These are phyloP conservation scores for Globisporangium canariense DNA, from an alignment of 352 stramenopile genomes.

Conservation along the genomic window DNA sequence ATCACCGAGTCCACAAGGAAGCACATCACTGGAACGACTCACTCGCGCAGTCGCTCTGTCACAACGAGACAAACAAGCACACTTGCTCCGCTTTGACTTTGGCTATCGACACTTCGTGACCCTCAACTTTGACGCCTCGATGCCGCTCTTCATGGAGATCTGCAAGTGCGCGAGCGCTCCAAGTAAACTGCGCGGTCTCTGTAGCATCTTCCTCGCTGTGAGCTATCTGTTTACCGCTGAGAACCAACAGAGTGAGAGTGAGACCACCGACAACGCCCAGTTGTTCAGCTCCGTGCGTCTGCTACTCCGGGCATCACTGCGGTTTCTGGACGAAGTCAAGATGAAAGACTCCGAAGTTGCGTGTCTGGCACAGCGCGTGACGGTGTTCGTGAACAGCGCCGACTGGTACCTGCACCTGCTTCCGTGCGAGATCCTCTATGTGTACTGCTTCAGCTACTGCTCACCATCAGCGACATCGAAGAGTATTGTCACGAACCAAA, in stretches of 20 bases:
- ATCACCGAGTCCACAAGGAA: not conserved
- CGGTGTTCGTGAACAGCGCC: constrained; percentile 19
- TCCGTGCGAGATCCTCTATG: constrained; percentile 37
- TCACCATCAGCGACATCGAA: not conserved
- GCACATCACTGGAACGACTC: not conserved
- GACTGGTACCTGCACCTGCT: constrained; percentile 32
- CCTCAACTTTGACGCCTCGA: constrained; percentile 26
- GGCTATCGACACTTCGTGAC: constrained; percentile 27
- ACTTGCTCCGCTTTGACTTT: constrained; percentile 38
- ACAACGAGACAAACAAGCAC: constrained; percentile 19
- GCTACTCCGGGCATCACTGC: constrained; percentile 33
- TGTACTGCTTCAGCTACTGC: constrained; percentile 26
- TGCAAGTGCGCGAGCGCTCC: constrained; percentile 35
- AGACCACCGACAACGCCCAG: constrained; percentile 17
- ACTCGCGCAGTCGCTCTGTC: constrained; percentile 11
- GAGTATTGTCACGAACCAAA: not conserved
- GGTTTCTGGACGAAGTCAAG: constrained; percentile 24
- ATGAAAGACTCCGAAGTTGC: constrained; percentile 26
- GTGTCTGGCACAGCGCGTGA: constrained; percentile 28
- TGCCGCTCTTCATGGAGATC: constrained; percentile 31
- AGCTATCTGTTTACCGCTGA: constrained; percentile 23
- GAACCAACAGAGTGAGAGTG: not conserved
- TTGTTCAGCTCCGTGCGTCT: constrained; percentile 31
- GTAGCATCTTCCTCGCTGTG: constrained; percentile 36
- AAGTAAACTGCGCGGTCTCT: constrained; percentile 33